Base-by-base conservation (phyloP, 805 yeast species). In the Kodamaea leandrae region DNA sequence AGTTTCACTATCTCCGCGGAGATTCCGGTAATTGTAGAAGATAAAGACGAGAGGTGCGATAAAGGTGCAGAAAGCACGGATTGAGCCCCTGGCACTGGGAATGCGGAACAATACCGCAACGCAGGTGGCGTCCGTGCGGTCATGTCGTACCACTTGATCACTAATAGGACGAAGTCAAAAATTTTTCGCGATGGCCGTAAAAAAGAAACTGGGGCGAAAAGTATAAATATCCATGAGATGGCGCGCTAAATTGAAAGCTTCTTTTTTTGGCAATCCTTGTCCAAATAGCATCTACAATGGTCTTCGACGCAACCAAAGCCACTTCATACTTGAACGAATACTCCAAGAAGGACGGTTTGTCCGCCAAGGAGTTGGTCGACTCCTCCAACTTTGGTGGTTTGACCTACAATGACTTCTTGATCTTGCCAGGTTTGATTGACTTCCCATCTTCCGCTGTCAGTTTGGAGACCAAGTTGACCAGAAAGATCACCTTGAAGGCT, bases 371-470 rank as follows among this genome's bases (percentile, higher is more conserved):
- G 52, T 79, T 93, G 66, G 86, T 93, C 85, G 96, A 93, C 72
- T 88, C 97, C 38, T 72, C 79, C 53, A 65, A 72, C 55, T 84
- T 93, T 71, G 99, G 99, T 66, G 99, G 99, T 44, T 80, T 93
- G 61, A 93, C 99, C 52, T 93, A 93, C 76, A 93, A 93, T 63
- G 99, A 93, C 72, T 88, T 93, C 66, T 78, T 93, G 66, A 78
- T 93, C 55, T 79, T 93, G 57, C 99, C 99, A 52, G 97, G 98
- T 50, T 87, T 88, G 73, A 86, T 91, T 60, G 76, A 80, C 57
- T 90, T 90, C 74, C 86, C 96, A 48, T 79, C 97, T 21, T 74
- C 83, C 39, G 70, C 54, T 16, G 97, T 93, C 46, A 68, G 72
- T 37, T 75, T 91, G 63, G 96, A 90, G 54, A 77, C 96, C 50